phyloP scores from a whole-genome alignment of 768 basidiomycete species.

The Tubosaeta brunneosetosa region DNA sequence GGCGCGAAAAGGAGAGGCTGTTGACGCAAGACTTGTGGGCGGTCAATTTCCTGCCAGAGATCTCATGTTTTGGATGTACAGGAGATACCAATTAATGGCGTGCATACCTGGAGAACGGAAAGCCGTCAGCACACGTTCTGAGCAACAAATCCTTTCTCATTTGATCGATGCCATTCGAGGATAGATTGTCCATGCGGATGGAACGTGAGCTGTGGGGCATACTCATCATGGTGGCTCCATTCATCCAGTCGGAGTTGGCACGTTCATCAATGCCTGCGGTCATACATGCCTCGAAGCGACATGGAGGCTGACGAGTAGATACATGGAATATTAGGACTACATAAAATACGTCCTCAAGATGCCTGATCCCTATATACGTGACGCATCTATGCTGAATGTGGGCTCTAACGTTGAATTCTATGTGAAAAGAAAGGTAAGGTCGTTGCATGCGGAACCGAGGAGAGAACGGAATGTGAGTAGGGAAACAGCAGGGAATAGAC shows the following conservation, averaged over 20 bases:
- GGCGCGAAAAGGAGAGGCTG: slow-evolving; percentile 55
- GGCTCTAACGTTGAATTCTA: slow-evolving; percentile 23
- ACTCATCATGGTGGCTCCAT: slow-evolving; percentile 1
- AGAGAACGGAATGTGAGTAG: slow-evolving; percentile 4
- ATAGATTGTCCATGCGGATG: slow-evolving; percentile 18
- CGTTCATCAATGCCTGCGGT: slow-evolving; percentile 11
- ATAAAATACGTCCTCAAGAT: slow-evolving; percentile 35
- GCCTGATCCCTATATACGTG: slow-evolving; percentile 30
- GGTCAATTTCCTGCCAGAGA: slow-evolving; percentile 26
- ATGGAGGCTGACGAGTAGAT: slow-evolving; percentile 18
- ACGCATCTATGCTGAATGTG: slow-evolving; percentile 26
- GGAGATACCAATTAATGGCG: not conserved
- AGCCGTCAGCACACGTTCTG: slow-evolving; percentile 23
- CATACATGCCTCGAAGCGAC: slow-evolving; percentile 14
- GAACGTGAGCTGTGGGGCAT: slow-evolving; percentile 14
- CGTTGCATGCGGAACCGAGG: slow-evolving; percentile 9
- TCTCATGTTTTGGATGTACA: not conserved
- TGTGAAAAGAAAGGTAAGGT: slow-evolving; percentile 5
- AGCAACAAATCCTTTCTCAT: slow-evolving; percentile 15
- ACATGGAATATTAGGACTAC: slow-evolving; percentile 29
- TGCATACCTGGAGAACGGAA: slow-evolving; percentile 33
- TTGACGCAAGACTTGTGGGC: slow-evolving; percentile 65
- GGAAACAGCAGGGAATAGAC: not conserved
- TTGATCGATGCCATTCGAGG: slow-evolving; percentile 23
- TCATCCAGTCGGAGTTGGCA: slow-evolving; percentile 11